Percentiles rank a stretch among this genome's conserved stretches.
These are phyloP conservation scores for Cyclocybe aegerita DNA, from an alignment of 768 basidiomycete genomes.

Conservation along the genomic window DNA sequence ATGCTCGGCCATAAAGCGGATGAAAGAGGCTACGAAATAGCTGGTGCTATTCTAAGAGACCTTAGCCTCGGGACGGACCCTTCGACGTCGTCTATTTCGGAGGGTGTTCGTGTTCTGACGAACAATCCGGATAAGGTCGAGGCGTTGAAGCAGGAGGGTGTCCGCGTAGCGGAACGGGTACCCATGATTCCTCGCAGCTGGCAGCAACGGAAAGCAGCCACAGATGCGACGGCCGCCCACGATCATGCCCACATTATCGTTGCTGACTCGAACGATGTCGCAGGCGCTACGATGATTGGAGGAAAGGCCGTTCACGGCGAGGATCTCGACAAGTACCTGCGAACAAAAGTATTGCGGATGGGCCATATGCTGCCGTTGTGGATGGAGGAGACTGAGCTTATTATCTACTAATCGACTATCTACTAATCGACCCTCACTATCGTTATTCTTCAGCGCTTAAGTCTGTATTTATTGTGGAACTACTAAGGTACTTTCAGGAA, in stretches of 20 bases:
- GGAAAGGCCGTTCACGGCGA: constrained; percentile 73
- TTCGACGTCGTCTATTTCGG: constrained; percentile 26
- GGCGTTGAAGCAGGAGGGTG: constrained; percentile 81
- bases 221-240: constrained; percentile 21
- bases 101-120: constrained; percentile 79
- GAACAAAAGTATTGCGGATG: constrained; percentile 97
- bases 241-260: constrained; percentile 21
- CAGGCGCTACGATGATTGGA: constrained; percentile 81
- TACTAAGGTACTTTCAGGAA: no score
- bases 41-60: constrained; percentile 87
- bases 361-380: constrained; percentile 84
- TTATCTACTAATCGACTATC: constrained; percentile 17
- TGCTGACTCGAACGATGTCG: constrained; percentile 36
- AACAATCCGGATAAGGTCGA: constrained; percentile 98
- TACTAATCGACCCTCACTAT: constrained; percentile 7
- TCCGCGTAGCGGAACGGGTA: constrained; percentile 80
- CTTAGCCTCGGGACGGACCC: constrained; percentile 66
- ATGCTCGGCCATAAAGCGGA: constrained; percentile 95
- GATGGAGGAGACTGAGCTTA: constrained; percentile 35
- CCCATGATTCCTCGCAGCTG: constrained; percentile 95
- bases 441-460: no score
- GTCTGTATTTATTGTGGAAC: no score
- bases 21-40: constrained; percentile 90
- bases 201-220: constrained; percentile 44
- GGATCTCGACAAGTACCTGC: constrained; percentile 92